phyloP scores from a whole-genome alignment of 2,329 filamentous ascomycete species.

The Cladosporium austrohemisphaericum region DNA sequence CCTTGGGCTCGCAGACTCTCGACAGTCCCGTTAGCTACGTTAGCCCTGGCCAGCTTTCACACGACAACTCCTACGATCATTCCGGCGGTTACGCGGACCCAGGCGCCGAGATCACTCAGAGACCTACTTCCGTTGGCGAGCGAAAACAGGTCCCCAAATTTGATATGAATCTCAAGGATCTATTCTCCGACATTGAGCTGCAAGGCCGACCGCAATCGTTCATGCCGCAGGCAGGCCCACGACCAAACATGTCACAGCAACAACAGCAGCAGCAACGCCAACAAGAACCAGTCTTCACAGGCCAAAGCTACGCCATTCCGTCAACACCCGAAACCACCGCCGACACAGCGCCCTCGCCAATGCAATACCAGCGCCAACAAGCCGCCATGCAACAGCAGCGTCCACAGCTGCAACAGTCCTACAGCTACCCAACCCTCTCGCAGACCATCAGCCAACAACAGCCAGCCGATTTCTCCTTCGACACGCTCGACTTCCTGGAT shows the following conservation, averaged over 20 bases:
- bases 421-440: slow-evolving; percentile 11
- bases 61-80: slow-evolving; percentile 6
- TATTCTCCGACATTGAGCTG: slow-evolving; percentile 46
- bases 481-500: slow-evolving; percentile 54
- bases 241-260: slow-evolving; percentile 10
- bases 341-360: slow-evolving; percentile 14
- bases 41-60: slow-evolving; percentile 13
- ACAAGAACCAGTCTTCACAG: slow-evolving; percentile 11
- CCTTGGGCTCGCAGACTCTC: slow-evolving; percentile 28
- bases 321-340: slow-evolving; percentile 17
- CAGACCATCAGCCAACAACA: slow-evolving; percentile 19
- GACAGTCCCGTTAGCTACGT: slow-evolving; percentile 29
- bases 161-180: slow-evolving; percentile 54
- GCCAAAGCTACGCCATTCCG: slow-evolving; percentile 17
- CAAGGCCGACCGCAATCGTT: slow-evolving; percentile 7
- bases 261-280: slow-evolving; percentile 28
- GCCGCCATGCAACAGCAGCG: background rate
- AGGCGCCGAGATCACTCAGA: background rate
- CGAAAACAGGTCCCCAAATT: slow-evolving; percentile 47
- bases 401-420: slow-evolving; percentile 3
- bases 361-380: slow-evolving; percentile 15
- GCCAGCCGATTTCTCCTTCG: slow-evolving; percentile 27
- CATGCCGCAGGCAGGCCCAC: slow-evolving; percentile 3
- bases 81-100: background rate
- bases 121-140: slow-evolving; percentile 21